These are phyloP conservation scores for Lippia alba DNA, from an alignment of 305 asterid genomes.

Conservation along the genomic window DNA sequence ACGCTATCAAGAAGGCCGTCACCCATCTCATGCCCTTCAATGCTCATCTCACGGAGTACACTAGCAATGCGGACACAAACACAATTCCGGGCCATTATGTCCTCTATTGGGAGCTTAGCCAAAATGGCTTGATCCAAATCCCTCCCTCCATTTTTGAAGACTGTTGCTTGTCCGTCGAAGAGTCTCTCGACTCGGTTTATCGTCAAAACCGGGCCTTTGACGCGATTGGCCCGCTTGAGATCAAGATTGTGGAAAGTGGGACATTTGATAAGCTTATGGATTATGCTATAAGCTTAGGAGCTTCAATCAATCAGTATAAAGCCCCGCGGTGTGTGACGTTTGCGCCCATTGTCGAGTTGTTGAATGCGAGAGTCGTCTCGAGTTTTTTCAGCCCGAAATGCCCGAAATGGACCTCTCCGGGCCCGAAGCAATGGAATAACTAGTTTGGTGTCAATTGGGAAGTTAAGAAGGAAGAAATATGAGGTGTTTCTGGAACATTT, in stretches of 20 bases:
- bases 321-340: conserved; percentile 87
- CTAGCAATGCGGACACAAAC: conserved; percentile 71
- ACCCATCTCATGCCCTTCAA: conserved; percentile 63
- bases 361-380: conserved; percentile 59
- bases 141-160: conserved; percentile 84
- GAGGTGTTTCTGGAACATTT: conserved; percentile 41
- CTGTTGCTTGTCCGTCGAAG: conserved; percentile 80
- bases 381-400: conserved; percentile 81
- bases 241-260: conserved; percentile 73
- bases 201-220: conserved; percentile 74
- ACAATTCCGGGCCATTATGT: conserved; percentile 82
- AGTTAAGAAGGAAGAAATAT: conserved; percentile 29
- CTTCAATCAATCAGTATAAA: conserved; percentile 92
- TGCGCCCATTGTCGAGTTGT: conserved; percentile 78
- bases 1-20: conserved; percentile 67
- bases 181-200: conserved; percentile 78
- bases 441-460: conserved; percentile 38
- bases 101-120: conserved; percentile 69
- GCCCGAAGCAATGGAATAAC: conserved; percentile 70
- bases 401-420: conserved; percentile 73
- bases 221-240: conserved; percentile 84
- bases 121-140: conserved; percentile 51
- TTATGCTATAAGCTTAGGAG: conserved; percentile 75
- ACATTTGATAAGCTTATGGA: conserved; percentile 95
- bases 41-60: conserved; percentile 67